These are phyloP conservation scores for Limonium bicolor DNA, from an alignment of 148 eudicot species.

Conservation along the genomic window DNA sequence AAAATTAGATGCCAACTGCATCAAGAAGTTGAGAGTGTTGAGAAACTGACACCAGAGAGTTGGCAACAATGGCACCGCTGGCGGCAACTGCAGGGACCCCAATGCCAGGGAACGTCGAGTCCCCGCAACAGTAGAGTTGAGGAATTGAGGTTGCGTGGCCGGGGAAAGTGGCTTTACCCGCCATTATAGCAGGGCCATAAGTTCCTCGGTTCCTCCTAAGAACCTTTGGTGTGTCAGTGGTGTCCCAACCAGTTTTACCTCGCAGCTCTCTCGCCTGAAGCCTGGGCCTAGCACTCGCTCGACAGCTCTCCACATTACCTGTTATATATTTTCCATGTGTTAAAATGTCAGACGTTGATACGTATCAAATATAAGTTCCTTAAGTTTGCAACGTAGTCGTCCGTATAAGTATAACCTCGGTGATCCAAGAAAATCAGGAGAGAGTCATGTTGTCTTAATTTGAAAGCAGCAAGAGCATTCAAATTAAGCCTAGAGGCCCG, in stretches of 20 bases:
- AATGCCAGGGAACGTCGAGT: conserved; percentile 91
- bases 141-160: conserved; percentile 78
- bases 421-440: too few relatives aligned
- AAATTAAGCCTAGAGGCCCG: too few relatives aligned
- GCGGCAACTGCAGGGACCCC: conserved; percentile 99
- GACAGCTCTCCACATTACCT: conserved; percentile 90
- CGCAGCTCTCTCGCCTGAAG: conserved; percentile 69
- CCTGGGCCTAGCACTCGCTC: conserved; percentile 75
- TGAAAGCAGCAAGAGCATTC: too few relatives aligned
- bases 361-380: too few relatives aligned
- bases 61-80: conserved; percentile 97
- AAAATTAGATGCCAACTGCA: conserved; percentile 36
- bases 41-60: conserved; percentile 78
- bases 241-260: conserved; percentile 74
- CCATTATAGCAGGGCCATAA: conserved; percentile 88
- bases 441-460: too few relatives aligned
- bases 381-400: too few relatives aligned
- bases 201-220: conserved; percentile 84
- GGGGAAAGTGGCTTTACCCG: conserved; percentile 68
- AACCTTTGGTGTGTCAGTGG: conserved; percentile 80
- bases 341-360: too few relatives aligned
- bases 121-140: conserved; percentile 87
- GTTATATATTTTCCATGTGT: too few relatives aligned
- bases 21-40: conserved; percentile 81
- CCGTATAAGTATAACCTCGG: too few relatives aligned